phyloP scores from a whole-genome alignment of 371 early-diverging fungal genomes.

The Caulochytrium protostelioides region DNA sequence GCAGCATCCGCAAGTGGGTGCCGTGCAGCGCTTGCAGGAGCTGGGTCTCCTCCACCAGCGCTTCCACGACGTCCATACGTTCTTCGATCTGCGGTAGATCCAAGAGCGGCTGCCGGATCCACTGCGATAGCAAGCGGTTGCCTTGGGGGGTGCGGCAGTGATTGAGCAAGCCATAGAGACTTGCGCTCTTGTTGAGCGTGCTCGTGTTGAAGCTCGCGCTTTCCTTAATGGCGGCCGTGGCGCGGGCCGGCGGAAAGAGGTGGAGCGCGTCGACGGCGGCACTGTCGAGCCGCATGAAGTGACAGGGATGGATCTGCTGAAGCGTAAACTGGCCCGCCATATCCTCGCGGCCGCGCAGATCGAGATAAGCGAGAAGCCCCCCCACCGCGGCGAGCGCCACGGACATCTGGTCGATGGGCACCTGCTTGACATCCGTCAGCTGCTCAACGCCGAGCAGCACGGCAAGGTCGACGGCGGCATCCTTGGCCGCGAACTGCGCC shows the following conservation, averaged over 20 bases:
- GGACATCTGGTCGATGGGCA: neutral
- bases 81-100: slow-evolving; percentile 43
- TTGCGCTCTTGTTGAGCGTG: slow-evolving; percentile 42
- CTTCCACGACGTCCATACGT: slow-evolving; percentile 38
- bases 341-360: slow-evolving; percentile 47
- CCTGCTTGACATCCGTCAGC: neutral
- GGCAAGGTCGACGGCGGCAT: slow-evolving; percentile 67
- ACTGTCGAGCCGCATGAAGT: slow-evolving; percentile 79
- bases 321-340: slow-evolving; percentile 52
- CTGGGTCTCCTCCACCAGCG: slow-evolving; percentile 43
- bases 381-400: no score
- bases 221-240: neutral
- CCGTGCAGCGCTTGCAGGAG: slow-evolving; percentile 45
- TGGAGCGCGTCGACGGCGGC: slow-evolving; percentile 75
- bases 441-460: slow-evolving; percentile 44
- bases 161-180: slow-evolving; percentile 66
- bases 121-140: slow-evolving; percentile 59
- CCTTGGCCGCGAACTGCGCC: slow-evolving; percentile 42
- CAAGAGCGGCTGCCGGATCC: slow-evolving; percentile 85
- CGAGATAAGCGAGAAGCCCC: slow-evolving; percentile 1
- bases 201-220: neutral
- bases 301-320: slow-evolving; percentile 48
- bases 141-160: slow-evolving; percentile 81
- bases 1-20: slow-evolving; percentile 37
- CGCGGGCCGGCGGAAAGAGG: slow-evolving; percentile 37